Percentiles rank a stretch among this genome's conserved stretches.
Conservation (phyloP, 805 yeast genomes). For the Yarrowia hollandica region DNA sequence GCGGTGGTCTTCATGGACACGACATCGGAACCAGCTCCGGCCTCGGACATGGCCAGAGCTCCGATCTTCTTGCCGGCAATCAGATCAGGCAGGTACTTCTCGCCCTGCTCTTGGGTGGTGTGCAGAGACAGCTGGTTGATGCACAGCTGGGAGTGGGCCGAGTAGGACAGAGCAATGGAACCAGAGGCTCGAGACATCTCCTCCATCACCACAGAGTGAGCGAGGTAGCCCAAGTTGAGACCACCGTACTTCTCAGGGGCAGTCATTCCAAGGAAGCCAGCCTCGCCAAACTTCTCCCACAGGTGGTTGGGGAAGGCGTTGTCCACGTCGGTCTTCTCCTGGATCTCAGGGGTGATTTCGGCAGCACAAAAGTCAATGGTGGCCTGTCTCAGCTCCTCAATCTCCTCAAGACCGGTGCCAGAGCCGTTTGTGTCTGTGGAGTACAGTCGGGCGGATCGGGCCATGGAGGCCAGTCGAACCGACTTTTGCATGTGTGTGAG, state of each 20-base stretch:
- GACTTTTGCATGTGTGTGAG: conserved; percentile 19
- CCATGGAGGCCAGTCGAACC: conserved; percentile 4
- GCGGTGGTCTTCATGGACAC: conserved; percentile 41
- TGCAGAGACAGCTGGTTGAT: conserved; percentile 40
- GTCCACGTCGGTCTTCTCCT: conserved; percentile 37
- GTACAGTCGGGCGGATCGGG: conserved; percentile 20
- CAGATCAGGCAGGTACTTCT: conserved; percentile 39
- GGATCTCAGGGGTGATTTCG: conserved; percentile 39
- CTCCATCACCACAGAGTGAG: conserved; percentile 41
- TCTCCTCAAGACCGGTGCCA: conserved; percentile 29
- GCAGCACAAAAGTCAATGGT: conserved; percentile 38
- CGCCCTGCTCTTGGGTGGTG: conserved; percentile 36
- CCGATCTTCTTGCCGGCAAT: conserved; percentile 40
- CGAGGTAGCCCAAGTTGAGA: conserved; percentile 38
- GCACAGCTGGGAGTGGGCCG: conserved; percentile 42
- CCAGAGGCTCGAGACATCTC: conserved; percentile 40
- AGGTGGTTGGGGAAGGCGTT: conserved; percentile 41
- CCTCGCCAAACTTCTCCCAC: conserved; percentile 41
- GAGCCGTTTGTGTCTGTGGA: conserved; percentile 26
- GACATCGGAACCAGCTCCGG: conserved; percentile 41
- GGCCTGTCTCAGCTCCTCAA: conserved; percentile 39
- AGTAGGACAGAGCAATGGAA: conserved; percentile 40
- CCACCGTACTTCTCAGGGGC: conserved; percentile 41
- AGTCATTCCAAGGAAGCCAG: conserved; percentile 41
- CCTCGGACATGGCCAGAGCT: conserved; percentile 42